Conservation (phyloP, 805 yeast genomes). For the Saccharomycopsis capsularis region DNA sequence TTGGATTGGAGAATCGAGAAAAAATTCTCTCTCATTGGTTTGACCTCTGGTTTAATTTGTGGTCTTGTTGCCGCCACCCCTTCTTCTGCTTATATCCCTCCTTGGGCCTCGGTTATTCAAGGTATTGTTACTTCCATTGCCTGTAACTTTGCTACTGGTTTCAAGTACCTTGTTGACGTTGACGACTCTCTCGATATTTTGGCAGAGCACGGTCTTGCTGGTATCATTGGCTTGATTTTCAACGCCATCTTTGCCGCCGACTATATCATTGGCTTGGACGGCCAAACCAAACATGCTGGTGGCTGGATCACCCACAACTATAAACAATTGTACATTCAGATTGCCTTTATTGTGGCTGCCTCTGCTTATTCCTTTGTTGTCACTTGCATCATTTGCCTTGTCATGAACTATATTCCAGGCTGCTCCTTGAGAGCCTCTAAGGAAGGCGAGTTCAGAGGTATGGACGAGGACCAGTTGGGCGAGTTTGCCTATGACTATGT, state of each 20-base stretch:
- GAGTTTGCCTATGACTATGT: slow-evolving; percentile 99
- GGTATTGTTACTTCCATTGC: slow-evolving; percentile 76
- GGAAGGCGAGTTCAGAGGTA: slow-evolving; percentile 80
- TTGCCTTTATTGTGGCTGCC: slow-evolving; percentile 73
- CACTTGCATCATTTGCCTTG: slow-evolving; percentile 64
- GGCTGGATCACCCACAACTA: slow-evolving; percentile 91
- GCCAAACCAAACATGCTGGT: slow-evolving; percentile 74
- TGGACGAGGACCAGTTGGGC: slow-evolving; percentile 96
- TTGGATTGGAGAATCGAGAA: slow-evolving; percentile 82
- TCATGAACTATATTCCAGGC: slow-evolving; percentile 47
- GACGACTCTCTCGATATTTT: slow-evolving; percentile 92
- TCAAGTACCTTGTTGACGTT: slow-evolving; percentile 71
- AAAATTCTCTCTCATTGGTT: slow-evolving; percentile 91
- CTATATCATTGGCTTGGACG: slow-evolving; percentile 87
- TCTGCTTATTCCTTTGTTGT: slow-evolving; percentile 69
- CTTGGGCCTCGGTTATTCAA: slow-evolving; percentile 83
- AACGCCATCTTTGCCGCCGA: slow-evolving; percentile 83
- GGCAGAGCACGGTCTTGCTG: slow-evolving; percentile 99
- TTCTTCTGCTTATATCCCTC: slow-evolving; percentile 80
- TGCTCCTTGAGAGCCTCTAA: slow-evolving; percentile 73
- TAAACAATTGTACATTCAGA: slow-evolving; percentile 85
- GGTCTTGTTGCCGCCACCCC: slow-evolving; percentile 98
- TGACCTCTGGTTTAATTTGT: slow-evolving; percentile 91
- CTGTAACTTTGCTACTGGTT: slow-evolving; percentile 85
- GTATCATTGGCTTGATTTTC: slow-evolving; percentile 82